A percentile compares a stretch with the other conserved stretches of the same genome.
Evolutionary conservation across 176 grass and related monocot species (phyloP).

Genomic region (Calamus simplicifolius): DNA sequence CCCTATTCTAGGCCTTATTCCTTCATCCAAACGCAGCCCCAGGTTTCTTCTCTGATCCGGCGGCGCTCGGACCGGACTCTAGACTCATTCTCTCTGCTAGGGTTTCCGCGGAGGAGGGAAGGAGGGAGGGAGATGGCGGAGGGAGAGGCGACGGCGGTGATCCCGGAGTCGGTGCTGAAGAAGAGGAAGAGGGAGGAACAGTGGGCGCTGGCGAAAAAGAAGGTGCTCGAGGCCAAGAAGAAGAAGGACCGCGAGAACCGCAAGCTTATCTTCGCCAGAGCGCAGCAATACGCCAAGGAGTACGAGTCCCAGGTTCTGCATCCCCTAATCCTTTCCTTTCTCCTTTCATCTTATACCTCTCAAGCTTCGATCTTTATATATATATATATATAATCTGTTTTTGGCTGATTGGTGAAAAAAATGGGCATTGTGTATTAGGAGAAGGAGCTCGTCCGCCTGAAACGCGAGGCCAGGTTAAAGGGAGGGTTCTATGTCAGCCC

Average conservation of each 20-base stretch:
- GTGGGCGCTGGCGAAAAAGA: conserved; percentile 7
- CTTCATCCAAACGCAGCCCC: no score
- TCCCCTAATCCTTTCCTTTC: no score
- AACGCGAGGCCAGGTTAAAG: conserved; percentile 7
- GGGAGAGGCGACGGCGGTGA: conserved; percentile 1
- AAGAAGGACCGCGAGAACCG: conserved; percentile 9
- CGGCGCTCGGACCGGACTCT: no score
- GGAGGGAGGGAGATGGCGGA: background rate
- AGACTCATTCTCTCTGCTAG: no score
- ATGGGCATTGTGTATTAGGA: background rate
- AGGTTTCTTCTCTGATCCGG: no score
- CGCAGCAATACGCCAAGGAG: conserved; percentile 8
- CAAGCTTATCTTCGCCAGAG: conserved; percentile 2
- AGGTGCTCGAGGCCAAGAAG: background rate
- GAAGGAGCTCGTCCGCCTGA: conserved; percentile 9
- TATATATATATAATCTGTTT: background rate
- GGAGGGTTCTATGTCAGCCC: conserved; percentile 8
- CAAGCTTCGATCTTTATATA: background rate
- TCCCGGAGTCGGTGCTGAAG: conserved; percentile 11
- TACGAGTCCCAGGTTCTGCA: conserved; percentile 6
- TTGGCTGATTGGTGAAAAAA: background rate
- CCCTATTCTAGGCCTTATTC: no score
- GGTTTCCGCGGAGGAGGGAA: no score
- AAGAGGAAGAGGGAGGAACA: conserved; percentile 13
- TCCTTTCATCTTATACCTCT: no score